A percentile compares a stretch with the other conserved stretches of the same genome.
Conservation (phyloP, 106 monocot genomes). For the Dioscorea zingiberensis region DNA sequence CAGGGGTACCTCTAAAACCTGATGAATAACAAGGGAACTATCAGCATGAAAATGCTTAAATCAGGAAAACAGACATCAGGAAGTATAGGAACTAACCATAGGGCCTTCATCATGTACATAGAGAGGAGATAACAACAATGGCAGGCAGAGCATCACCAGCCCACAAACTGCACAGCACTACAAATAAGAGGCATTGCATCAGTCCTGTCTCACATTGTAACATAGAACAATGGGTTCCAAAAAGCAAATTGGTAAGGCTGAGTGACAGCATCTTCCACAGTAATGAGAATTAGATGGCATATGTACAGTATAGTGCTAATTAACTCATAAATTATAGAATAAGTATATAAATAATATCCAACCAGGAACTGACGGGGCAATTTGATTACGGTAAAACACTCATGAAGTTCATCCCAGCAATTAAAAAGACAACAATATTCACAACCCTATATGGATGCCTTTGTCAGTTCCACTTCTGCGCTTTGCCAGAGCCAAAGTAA, state of each 20-base stretch:
- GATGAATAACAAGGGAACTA: constrained; percentile 9
- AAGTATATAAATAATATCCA: too few relatives aligned
- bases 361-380: too few relatives aligned
- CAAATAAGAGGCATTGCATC: constrained; percentile 6
- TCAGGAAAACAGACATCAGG: constrained; percentile 1
- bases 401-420: too few relatives aligned
- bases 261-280: too few relatives aligned
- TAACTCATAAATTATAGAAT: too few relatives aligned
- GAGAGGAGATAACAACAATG: constrained; percentile 58
- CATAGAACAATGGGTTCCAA: background rate
- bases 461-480: too few relatives aligned
- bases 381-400: too few relatives aligned
- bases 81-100: constrained; percentile 41
- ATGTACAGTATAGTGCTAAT: too few relatives aligned
- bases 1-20: constrained; percentile 59
- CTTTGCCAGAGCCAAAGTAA: too few relatives aligned
- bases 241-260: background rate
- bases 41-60: background rate
- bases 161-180: constrained; percentile 74
- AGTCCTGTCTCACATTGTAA: background rate
- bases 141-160: constrained; percentile 45
- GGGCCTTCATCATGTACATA: constrained; percentile 50
- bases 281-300: too few relatives aligned
- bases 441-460: too few relatives aligned
- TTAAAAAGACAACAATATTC: too few relatives aligned